A percentile compares a stretch with the other conserved stretches of the same genome.
phyloP scores from a whole-genome alignment of 179 eudicot genomes.

The Actinidia arguta region DNA sequence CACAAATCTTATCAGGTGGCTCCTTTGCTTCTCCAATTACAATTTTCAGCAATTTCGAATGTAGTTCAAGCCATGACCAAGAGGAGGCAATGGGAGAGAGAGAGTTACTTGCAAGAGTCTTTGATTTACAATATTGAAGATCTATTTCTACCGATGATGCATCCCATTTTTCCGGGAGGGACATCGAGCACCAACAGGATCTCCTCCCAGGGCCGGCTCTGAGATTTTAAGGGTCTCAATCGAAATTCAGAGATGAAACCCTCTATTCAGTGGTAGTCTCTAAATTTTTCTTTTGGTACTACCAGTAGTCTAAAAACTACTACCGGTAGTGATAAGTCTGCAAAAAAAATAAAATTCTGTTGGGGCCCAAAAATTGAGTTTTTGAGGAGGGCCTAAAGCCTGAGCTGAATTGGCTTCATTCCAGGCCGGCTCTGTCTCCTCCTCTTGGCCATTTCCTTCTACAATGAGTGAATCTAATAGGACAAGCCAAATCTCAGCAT shows the following conservation, averaged over 20 bases:
- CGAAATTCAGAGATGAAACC: too few species aligned
- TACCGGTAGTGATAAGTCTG: too few species aligned
- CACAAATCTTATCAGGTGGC: conserved; percentile 37
- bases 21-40: conserved; percentile 42
- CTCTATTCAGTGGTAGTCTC: too few species aligned
- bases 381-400: too few species aligned
- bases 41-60: conserved; percentile 36
- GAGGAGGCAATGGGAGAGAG: neutral
- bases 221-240: too few species aligned
- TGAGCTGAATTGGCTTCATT: too few species aligned
- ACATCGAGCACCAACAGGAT: conserved; percentile 82
- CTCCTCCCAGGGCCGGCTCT: too few species aligned
- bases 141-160: conserved; percentile 82
- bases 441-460: conserved; percentile 61
- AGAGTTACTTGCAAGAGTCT: conserved; percentile 78
- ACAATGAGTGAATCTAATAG: conserved; percentile 34
- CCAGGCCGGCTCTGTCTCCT: too few species aligned
- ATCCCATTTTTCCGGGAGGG: conserved; percentile 92
- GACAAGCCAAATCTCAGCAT: neutral
- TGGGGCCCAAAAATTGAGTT: too few species aligned
- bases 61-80: conserved; percentile 19
- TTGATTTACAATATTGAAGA: conserved; percentile 80
- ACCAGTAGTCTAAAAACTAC: too few species aligned
- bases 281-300: too few species aligned
- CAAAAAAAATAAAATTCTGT: too few species aligned